Percentiles rank a stretch among this genome's conserved stretches.
Evolutionary conservation across 106 monocot genomes (phyloP).

Genomic region (Iris macrosiphon): DNA sequence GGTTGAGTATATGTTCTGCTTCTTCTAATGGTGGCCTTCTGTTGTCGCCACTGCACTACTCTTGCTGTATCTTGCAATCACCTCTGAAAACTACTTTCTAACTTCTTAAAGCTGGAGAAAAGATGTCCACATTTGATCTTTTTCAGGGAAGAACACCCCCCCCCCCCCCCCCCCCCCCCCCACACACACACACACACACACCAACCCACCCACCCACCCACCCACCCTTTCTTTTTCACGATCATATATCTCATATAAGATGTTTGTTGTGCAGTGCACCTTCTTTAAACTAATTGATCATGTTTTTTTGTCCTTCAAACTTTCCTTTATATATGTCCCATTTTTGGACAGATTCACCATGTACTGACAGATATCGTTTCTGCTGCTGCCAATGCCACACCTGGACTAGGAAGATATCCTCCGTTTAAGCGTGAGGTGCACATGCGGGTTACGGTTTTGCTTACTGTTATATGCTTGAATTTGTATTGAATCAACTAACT

Average conservation of each 20-base stretch:
- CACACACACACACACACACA: no score
- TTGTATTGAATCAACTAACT: not conserved
- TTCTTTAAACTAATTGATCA: not conserved
- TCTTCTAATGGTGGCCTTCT: no score
- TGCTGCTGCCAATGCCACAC: constrained; percentile 71
- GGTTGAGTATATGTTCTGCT: no score
- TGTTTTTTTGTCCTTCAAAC: not conserved
- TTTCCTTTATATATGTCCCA: not conserved
- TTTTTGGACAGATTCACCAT: constrained; percentile 48
- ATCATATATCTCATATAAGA: not conserved
- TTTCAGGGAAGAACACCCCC: no score
- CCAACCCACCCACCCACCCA: not conserved
- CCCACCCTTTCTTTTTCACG: not conserved
- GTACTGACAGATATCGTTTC: constrained; percentile 62
- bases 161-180: no score
- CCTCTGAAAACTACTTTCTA: no score
- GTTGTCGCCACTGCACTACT: no score
- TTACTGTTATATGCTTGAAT: not conserved
- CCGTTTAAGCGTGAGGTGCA: constrained; percentile 68
- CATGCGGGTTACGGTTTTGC: not conserved
- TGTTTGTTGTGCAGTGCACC: no score
- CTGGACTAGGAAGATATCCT: constrained; percentile 73
- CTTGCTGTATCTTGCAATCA: no score
- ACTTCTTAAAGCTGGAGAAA: no score
- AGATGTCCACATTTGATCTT: no score